Percentiles rank a stretch among this genome's conserved stretches.
Evolutionary conservation across 2,329 filamentous ascomycete species (phyloP).

Genomic region (Arthrinium phaeospermum): DNA sequence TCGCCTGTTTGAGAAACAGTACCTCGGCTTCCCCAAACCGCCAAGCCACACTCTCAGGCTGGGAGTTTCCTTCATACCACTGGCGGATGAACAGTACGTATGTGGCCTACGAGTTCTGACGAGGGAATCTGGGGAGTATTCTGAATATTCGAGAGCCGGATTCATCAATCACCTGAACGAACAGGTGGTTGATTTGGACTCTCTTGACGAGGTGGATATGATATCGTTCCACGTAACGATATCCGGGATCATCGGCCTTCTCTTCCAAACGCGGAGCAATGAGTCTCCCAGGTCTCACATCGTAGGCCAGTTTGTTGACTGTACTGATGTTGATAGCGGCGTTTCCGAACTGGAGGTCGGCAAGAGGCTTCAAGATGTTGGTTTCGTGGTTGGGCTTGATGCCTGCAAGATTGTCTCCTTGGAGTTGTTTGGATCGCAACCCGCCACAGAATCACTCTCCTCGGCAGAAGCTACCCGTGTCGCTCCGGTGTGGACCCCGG

Average conservation of each 20-base stretch:
- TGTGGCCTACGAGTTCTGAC: slow-evolving; percentile 26
- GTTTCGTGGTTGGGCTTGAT: slow-evolving; percentile 28
- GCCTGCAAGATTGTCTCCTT: slow-evolving; percentile 30
- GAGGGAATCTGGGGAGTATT: neutral
- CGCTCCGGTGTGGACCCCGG: slow-evolving; percentile 29
- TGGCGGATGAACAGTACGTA: slow-evolving; percentile 26
- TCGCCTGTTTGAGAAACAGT: slow-evolving; percentile 28
- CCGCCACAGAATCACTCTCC: neutral
- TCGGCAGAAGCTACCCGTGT: neutral
- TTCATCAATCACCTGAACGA: slow-evolving; percentile 25
- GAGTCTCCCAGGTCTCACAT: neutral
- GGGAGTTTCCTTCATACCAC: slow-evolving; percentile 26
- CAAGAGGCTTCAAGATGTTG: slow-evolving; percentile 13
- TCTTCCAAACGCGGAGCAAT: slow-evolving; percentile 23
- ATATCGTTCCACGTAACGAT: slow-evolving; percentile 25
- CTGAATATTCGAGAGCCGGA: slow-evolving; percentile 22
- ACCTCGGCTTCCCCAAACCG: slow-evolving; percentile 20
- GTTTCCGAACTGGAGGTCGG: slow-evolving; percentile 21
- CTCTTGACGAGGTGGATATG: slow-evolving; percentile 20
- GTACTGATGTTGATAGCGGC: slow-evolving; percentile 22
- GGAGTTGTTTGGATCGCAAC: slow-evolving; percentile 22
- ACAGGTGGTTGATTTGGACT: slow-evolving; percentile 19
- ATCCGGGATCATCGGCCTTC: slow-evolving; percentile 26
- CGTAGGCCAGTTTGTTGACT: neutral
- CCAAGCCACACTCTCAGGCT: slow-evolving; percentile 18